These are phyloP conservation scores for Backusella luteola DNA, from an alignment of 192 early-diverging fungal species.

Conservation along the genomic window DNA sequence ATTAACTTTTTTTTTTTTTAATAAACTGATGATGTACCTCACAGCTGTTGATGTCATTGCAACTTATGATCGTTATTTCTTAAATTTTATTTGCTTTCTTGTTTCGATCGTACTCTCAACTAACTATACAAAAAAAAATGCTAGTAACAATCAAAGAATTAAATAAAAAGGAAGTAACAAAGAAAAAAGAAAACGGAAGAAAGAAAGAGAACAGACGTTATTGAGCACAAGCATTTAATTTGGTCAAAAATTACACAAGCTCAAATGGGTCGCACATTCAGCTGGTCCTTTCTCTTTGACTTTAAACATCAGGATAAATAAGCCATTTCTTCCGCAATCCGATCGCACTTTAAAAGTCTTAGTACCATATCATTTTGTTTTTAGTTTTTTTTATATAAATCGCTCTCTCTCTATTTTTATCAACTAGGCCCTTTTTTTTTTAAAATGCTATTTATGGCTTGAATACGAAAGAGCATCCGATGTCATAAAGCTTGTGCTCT, in stretches of 20 bases:
- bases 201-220: constrained; percentile 2
- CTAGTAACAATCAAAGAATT: not conserved
- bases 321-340: not conserved
- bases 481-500: not conserved
- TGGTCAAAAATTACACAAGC: constrained; percentile 1
- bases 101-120: constrained; percentile 1
- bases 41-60: constrained; percentile 30
- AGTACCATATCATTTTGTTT: not conserved
- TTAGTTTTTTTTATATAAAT: not conserved
- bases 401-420: not conserved
- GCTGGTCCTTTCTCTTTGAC: not conserved
- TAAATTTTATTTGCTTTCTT: not conserved
- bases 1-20: not conserved
- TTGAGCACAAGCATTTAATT: constrained; percentile 9
- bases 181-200: constrained; percentile 10
- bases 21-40: constrained; percentile 28
- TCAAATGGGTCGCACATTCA: not conserved
- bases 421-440: not conserved
- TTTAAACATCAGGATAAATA: not conserved
- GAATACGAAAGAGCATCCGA: too few relatives aligned
- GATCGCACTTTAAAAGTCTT: not conserved
- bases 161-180: constrained; percentile 3
- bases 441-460: too few relatives aligned
- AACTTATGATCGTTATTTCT: not conserved
- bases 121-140: not conserved